Conservation (phyloP, 2,329 filamentous ascomycete genomes). For the Monascus ruber region DNA sequence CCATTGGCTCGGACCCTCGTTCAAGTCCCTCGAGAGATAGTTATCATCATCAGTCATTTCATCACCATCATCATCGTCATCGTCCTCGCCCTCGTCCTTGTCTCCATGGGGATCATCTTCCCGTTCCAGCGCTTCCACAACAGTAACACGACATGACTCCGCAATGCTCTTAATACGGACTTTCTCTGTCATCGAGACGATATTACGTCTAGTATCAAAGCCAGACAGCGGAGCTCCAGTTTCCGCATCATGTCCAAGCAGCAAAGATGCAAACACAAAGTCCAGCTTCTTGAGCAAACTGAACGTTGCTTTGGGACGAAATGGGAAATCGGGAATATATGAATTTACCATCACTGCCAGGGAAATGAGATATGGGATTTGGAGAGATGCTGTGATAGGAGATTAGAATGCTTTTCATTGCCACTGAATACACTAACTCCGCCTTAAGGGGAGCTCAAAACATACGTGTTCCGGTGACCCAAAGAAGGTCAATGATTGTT, state of each 20-base stretch:
- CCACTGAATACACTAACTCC: no score
- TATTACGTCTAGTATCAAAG: slow-evolving; percentile 48
- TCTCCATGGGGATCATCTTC: slow-evolving; percentile 23
- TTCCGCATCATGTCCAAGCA: slow-evolving; percentile 56
- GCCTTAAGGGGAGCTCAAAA: slow-evolving; percentile 7
- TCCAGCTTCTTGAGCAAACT: slow-evolving; percentile 66
- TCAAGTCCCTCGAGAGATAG: slow-evolving; percentile 13
- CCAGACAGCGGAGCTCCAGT: slow-evolving; percentile 58
- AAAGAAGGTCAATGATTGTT: slow-evolving; percentile 64
- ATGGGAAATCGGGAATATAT: slow-evolving; percentile 61
- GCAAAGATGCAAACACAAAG: slow-evolving; percentile 65
- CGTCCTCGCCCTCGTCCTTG: slow-evolving; percentile 23
- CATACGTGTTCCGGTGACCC: slow-evolving; percentile 79
- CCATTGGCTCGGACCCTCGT: slow-evolving; percentile 26
- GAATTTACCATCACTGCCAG: slow-evolving; percentile 61
- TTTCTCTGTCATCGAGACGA: slow-evolving; percentile 66
- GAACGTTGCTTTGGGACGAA: slow-evolving; percentile 58
- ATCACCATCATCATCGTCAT: slow-evolving; percentile 38
- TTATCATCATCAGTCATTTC: slow-evolving; percentile 14
- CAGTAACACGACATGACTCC: slow-evolving; percentile 59
- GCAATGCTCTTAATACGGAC: slow-evolving; percentile 74
- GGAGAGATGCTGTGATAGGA: slow-evolving; percentile 51
- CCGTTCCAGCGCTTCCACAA: slow-evolving; percentile 52
- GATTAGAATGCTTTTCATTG: no score
- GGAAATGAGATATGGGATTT: slow-evolving; percentile 73